These are phyloP conservation scores for Candida piceae DNA, from an alignment of 805 yeast genomes.

Conservation along the genomic window DNA sequence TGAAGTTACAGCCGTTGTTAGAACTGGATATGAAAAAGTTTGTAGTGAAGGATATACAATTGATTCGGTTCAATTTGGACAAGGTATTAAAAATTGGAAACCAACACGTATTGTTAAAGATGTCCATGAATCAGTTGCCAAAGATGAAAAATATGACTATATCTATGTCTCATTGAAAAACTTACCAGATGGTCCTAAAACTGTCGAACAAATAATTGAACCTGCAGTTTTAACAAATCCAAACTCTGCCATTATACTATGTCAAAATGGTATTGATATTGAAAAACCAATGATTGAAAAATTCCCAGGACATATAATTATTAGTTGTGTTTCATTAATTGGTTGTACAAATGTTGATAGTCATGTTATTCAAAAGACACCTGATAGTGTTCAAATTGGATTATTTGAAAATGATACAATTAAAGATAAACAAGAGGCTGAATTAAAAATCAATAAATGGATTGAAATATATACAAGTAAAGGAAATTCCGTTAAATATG, in stretches of 20 bases:
- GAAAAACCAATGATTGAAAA: constrained; percentile 30
- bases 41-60: constrained; percentile 48
- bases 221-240: constrained; percentile 29
- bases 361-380: constrained; percentile 26
- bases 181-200: constrained; percentile 47
- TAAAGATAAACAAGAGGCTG: constrained; percentile 14
- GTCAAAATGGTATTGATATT: constrained; percentile 38
- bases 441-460: constrained; percentile 22
- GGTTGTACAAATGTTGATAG: constrained; percentile 25
- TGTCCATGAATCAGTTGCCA: constrained; percentile 39
- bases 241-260: constrained; percentile 28
- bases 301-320: constrained; percentile 30
- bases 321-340: constrained; percentile 35
- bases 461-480: constrained; percentile 26
- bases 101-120: constrained; percentile 42
- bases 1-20: constrained; percentile 52
- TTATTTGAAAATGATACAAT: constrained; percentile 29
- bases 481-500: constrained; percentile 21
- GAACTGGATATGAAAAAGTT: constrained; percentile 58
- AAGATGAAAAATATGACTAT: constrained; percentile 42
- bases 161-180: constrained; percentile 56
- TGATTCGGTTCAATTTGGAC: constrained; percentile 58
- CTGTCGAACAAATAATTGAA: constrained; percentile 38
- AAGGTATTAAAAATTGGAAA: constrained; percentile 41
- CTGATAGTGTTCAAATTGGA: constrained; percentile 30